Evolutionary conservation across 2,329 filamentous ascomycete genomes (phyloP).

Genomic region (Cercospora sp.): DNA sequence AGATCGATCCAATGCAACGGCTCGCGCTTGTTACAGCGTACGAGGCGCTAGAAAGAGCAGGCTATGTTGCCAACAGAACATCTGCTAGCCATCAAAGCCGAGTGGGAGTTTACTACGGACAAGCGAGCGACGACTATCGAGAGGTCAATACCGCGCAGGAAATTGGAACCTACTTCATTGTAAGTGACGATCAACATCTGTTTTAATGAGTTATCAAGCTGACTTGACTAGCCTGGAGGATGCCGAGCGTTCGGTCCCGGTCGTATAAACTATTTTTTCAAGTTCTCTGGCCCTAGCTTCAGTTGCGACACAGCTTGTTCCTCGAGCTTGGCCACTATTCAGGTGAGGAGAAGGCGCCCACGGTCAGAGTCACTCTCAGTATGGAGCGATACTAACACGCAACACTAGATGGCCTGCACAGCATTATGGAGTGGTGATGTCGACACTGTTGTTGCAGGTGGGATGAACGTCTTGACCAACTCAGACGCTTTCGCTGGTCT

Average conservation of each 20-base stretch:
- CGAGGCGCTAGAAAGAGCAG: constrained; percentile 78
- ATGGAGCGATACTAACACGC: no score
- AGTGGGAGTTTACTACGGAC: constrained; percentile 73
- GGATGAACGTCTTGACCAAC: constrained; percentile 31
- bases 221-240: constrained; percentile 50
- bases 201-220: no score
- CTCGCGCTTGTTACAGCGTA: constrained; percentile 75
- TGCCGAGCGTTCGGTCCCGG: constrained; percentile 62
- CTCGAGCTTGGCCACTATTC: constrained; percentile 31
- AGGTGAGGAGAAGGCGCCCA: no score
- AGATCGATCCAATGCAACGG: constrained; percentile 79
- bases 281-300: constrained; percentile 32
- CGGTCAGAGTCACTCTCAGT: no score
- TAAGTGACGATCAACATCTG: no score
- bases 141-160: constrained; percentile 73
- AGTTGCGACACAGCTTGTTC: constrained; percentile 38
- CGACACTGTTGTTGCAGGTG: constrained; percentile 36
- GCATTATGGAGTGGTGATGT: constrained; percentile 35
- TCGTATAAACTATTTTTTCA: constrained; percentile 72
- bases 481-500: constrained; percentile 26
- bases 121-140: constrained; percentile 74
- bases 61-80: constrained; percentile 71
- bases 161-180: constrained; percentile 67
- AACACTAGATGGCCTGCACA: constrained; percentile 24
- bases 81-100: constrained; percentile 64